Evolutionary conservation across 305 asterid genomes (phyloP).

Genomic region (Solanum hybrid): DNA sequence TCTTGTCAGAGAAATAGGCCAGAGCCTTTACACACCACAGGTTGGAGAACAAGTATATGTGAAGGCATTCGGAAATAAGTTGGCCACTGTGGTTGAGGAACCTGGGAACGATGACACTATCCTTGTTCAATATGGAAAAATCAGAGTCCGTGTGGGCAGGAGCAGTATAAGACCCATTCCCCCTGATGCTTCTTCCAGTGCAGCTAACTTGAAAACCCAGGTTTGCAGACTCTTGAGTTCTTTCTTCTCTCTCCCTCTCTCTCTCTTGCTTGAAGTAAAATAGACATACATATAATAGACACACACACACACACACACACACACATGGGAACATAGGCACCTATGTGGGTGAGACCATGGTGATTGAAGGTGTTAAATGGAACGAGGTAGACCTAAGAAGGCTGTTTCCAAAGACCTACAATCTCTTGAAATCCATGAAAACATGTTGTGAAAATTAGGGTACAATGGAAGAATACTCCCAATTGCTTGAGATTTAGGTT

Average conservation of each 20-base stretch:
- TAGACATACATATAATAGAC: neutral
- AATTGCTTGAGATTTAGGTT: neutral
- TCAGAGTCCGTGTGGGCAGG: conserved; percentile 44
- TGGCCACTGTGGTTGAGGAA: conserved; percentile 78
- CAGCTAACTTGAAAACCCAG: conserved; percentile 10
- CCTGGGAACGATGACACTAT: conserved; percentile 62
- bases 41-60: conserved; percentile 60
- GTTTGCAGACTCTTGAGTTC: neutral
- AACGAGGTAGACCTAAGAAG: neutral
- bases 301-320: neutral
- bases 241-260: neutral
- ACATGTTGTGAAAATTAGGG: neutral
- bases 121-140: conserved; percentile 82
- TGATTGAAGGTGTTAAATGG: neutral
- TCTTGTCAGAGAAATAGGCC: conserved; percentile 19
- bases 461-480: neutral
- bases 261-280: neutral
- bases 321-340: neutral
- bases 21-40: conserved; percentile 34
- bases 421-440: neutral
- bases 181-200: conserved; percentile 17
- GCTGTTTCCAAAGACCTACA: neutral
- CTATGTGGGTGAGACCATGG: neutral
- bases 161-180: conserved; percentile 36
- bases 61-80: conserved; percentile 60